Percentiles rank a stretch among this genome's conserved stretches.
These are phyloP conservation scores for Fremontodendron californicum DNA, from an alignment of 345 rosid genomes.

Conservation along the genomic window DNA sequence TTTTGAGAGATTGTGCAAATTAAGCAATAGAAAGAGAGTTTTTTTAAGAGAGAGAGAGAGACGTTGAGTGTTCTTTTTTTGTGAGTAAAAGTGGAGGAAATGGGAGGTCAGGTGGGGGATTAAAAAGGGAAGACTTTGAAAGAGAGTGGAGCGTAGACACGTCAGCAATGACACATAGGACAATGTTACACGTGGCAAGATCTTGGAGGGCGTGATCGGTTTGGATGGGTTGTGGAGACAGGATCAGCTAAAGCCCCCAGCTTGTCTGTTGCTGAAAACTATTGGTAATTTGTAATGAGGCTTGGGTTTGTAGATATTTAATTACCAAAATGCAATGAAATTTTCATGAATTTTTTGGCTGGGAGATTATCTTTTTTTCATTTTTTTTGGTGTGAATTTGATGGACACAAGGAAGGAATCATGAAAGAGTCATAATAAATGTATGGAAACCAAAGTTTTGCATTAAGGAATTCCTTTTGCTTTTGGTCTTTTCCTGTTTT, in stretches of 20 bases:
- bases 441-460: not conserved
- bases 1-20: not conserved
- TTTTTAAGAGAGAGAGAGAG: not conserved
- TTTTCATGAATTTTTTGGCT: not conserved
- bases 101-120: not conserved
- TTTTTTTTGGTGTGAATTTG: not conserved
- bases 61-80: not conserved
- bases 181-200: slow-evolving; percentile 26
- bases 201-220: slow-evolving; percentile 14
- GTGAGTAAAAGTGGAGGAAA: not conserved
- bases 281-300: too few relatives aligned
- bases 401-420: not conserved
- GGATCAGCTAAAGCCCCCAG: not conserved
- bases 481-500: not conserved
- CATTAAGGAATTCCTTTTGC: too few relatives aligned
- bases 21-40: not conserved
- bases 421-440: not conserved
- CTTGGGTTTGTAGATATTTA: not conserved
- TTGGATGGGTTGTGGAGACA: not conserved
- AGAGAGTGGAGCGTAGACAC: slow-evolving; percentile 32
- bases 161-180: slow-evolving; percentile 23
- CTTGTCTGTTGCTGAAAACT: not conserved
- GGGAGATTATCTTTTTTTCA: not conserved
- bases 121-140: slow-evolving; percentile 1
- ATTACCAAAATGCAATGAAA: not conserved